Evolutionary conservation across 1,284 basidiomycete species (phyloP), one percentile per base, ranked within the genome.

Genomic region (Marasmius tenuissimus): DNA sequence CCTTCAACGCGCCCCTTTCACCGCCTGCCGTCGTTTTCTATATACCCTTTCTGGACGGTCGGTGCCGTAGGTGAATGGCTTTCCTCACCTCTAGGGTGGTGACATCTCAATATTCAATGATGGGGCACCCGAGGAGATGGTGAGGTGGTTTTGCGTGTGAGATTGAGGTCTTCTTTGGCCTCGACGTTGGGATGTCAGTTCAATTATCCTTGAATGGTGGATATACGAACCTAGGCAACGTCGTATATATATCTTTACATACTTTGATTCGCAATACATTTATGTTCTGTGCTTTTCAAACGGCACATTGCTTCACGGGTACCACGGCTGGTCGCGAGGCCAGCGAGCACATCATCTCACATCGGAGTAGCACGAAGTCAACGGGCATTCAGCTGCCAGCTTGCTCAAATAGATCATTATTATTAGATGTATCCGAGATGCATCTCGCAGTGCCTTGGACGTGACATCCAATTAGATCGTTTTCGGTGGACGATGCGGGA

Each of bases 91-190:
- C 65, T 73, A 80, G 77, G 71, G 77, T 67, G 61, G 52, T 54
- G 37, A 49, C 35, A 63, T 77, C 76, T 73, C 73, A 70, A 79
- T 76, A 70, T n/a, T 69, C 65, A 73, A 79, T 76, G 71, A 76
- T 67, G 61, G 52, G 47, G 37, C 49, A 38, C 62, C 70, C 74
- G 63, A 78, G 78, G 79, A 75, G 69, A 70, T 61, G 73, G 74
- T 71, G 77, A 76, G 81, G 78, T 81, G 79, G 79, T 81, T 82
- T 81, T 72, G 68, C 76, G 71, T 76, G 78, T 75, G 58, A 81
- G 71, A 82, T 51, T 33, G 60, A 70, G 63, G 56, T 60, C 40
- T 39, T 20, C 56, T 2, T 27, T 27, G 27, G 27, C 27, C 20
- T 48, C 56, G 73, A 70, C 72, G 69, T 68, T 72, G 73, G 71